phyloP scores from a whole-genome alignment of 2,329 filamentous ascomycete species.

The Pestalotiopsis sp. region DNA sequence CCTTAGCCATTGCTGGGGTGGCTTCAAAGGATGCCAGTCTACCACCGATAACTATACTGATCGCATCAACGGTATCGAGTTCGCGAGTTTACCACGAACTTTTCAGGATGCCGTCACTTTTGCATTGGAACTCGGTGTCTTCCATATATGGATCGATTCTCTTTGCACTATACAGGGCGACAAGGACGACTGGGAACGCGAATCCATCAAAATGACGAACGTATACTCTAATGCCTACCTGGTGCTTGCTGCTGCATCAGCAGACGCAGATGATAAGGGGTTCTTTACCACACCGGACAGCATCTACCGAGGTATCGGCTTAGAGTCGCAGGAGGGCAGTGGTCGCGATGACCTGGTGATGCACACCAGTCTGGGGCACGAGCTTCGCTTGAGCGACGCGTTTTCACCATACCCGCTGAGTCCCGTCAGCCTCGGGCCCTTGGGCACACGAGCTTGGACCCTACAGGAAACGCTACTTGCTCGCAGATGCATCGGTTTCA shows the following conservation, averaged over 20 bases:
- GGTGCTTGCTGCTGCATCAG: not conserved
- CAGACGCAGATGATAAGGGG: not conserved
- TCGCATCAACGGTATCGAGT: not conserved
- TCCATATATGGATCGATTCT: not conserved
- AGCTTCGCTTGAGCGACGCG: not conserved
- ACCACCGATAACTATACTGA: not conserved
- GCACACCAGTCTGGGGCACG: not conserved
- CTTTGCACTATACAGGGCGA: not conserved
- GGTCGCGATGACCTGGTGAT: not conserved
- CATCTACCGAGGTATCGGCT: not conserved
- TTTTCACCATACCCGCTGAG: not conserved
- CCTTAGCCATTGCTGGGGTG: not conserved
- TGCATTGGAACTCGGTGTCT: not conserved
- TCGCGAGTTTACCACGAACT: not conserved
- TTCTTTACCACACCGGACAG: not conserved
- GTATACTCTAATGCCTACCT: constrained; percentile 1
- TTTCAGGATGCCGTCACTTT: not conserved
- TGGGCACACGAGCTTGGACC: not conserved
- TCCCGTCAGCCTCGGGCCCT: not conserved
- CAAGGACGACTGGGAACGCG: not conserved
- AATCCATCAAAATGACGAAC: not conserved
- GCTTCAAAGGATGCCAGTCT: not conserved
- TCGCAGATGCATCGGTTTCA: not conserved
- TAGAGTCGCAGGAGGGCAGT: not conserved
- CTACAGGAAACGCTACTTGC: not conserved